A percentile compares a stretch with the other conserved stretches of the same genome.
phyloP scores from a whole-genome alignment of 1,284 basidiomycete genomes.

The Apiotrichum mycotoxinovorans region DNA sequence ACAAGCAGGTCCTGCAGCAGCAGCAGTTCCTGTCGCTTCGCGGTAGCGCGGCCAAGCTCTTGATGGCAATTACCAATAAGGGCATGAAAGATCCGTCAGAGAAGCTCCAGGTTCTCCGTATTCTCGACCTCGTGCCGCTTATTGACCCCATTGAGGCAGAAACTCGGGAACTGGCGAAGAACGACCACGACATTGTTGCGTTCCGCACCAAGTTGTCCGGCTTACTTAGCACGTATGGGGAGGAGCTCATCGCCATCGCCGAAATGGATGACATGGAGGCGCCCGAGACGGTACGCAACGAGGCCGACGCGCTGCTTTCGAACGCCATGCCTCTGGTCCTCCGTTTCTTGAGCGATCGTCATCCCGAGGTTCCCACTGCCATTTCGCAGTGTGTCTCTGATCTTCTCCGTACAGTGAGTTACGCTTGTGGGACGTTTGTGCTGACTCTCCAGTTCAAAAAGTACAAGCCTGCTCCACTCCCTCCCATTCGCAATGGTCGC shows the following conservation, averaged over 20 bases:
- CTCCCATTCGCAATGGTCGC: constrained; percentile 20
- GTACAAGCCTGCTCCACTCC: constrained; percentile 12
- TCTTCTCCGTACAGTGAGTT: constrained; percentile 68
- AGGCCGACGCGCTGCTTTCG: constrained; percentile 66
- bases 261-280: constrained; percentile 51
- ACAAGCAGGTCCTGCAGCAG: constrained; percentile 82
- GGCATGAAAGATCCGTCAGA: constrained; percentile 89
- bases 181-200: constrained; percentile 69
- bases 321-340: constrained; percentile 77
- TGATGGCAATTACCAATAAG: constrained; percentile 81
- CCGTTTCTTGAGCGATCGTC: constrained; percentile 82
- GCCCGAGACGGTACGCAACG: constrained; percentile 61
- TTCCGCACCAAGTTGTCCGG: constrained; percentile 87
- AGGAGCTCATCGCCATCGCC: constrained; percentile 77
- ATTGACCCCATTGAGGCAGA: constrained; percentile 73
- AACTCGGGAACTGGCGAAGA: constrained; percentile 63
- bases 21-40: constrained; percentile 67
- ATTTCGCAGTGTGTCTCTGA: constrained; percentile 75
- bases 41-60: constrained; percentile 72
- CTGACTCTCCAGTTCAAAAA: constrained; percentile 28
- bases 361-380: constrained; percentile 79
- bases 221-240: constrained; percentile 75
- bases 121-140: constrained; percentile 77
- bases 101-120: constrained; percentile 85
- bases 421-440: neutral